phyloP scores from a whole-genome alignment of 371 early-diverging fungal species.

The Mortierella sp. region DNA sequence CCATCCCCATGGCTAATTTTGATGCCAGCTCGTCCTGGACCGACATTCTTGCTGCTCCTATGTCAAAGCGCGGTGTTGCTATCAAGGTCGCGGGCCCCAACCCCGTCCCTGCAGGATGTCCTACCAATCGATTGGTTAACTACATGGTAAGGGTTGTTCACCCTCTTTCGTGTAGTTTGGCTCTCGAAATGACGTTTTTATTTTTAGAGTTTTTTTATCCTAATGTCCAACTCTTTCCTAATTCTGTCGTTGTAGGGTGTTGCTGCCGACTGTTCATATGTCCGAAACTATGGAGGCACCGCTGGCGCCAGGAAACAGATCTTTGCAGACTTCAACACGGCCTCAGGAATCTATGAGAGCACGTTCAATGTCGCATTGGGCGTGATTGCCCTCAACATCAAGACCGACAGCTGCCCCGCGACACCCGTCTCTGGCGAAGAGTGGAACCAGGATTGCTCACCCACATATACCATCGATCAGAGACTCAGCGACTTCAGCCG shows the following conservation, averaged over 20 bases:
- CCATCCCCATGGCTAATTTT: slow-evolving; percentile 36
- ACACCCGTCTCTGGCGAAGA: slow-evolving; percentile 56
- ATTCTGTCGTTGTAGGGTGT: slow-evolving; percentile 53
- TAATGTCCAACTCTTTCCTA: neutral
- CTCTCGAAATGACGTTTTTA: neutral
- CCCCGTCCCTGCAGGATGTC: slow-evolving; percentile 56
- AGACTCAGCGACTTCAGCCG: slow-evolving; percentile 92
- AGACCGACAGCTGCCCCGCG: slow-evolving; percentile 71
- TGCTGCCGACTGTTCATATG: slow-evolving; percentile 87
- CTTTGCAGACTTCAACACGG: slow-evolving; percentile 82
- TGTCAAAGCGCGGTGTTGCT: slow-evolving; percentile 24
- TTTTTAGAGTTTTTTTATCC: neutral
- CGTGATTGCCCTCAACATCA: slow-evolving; percentile 83
- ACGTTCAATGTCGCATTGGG: slow-evolving; percentile 93
- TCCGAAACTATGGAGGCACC: slow-evolving; percentile 66
- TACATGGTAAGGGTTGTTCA: slow-evolving; percentile 19
- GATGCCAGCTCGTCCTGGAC: slow-evolving; percentile 1
- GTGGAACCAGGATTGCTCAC: slow-evolving; percentile 90
- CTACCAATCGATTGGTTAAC: slow-evolving; percentile 42
- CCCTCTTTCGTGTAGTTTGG: neutral
- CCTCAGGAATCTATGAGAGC: slow-evolving; percentile 87
- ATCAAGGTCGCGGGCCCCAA: slow-evolving; percentile 43
- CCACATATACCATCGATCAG: slow-evolving; percentile 78
- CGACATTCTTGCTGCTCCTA: neutral
- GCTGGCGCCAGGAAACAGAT: slow-evolving; percentile 78